A percentile compares a stretch with the other conserved stretches of the same genome.
phyloP scores from a whole-genome alignment of 768 basidiomycete genomes.

The Hortiboletus campestris region DNA sequence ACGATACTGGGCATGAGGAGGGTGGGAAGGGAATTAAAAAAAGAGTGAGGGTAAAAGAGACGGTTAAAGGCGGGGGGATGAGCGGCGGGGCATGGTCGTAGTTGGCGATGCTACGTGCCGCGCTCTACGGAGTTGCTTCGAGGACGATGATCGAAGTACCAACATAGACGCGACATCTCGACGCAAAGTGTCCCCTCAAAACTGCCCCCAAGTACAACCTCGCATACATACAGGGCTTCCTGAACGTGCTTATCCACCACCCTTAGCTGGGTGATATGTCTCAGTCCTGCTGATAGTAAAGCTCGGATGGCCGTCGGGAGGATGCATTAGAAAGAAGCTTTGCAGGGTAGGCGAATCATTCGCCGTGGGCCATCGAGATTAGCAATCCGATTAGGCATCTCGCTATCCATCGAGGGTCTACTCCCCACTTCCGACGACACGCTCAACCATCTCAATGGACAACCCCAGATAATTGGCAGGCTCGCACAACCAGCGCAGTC shows the following conservation, averaged over 20 bases:
- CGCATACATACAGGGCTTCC: background rate
- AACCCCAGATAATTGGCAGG: constrained; percentile 40
- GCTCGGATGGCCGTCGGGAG: background rate
- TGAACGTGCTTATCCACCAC: background rate
- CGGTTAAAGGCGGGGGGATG: constrained; percentile 8
- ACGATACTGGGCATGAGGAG: constrained; percentile 16
- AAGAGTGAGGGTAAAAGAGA: background rate
- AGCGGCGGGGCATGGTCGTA: constrained; percentile 4
- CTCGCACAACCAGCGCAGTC: constrained; percentile 35
- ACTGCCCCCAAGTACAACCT: background rate
- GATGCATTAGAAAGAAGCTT: constrained; percentile 3
- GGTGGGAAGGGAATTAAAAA: background rate
- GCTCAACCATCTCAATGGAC: constrained; percentile 31
- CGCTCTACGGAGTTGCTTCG: constrained; percentile 31
- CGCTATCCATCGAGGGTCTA: background rate
- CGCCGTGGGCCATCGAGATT: constrained; percentile 5
- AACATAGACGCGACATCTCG: constrained; percentile 5
- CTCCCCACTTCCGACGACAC: constrained; percentile 5
- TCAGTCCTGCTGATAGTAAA: background rate
- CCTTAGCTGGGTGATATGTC: background rate
- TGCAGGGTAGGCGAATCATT: constrained; percentile 1
- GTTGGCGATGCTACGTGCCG: constrained; percentile 28
- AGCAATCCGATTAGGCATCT: constrained; percentile 3
- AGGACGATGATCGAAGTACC: constrained; percentile 31
- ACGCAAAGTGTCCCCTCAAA: background rate